Base-by-base conservation (phyloP, 441 rosid species). In the Pelargonium australe region DNA sequence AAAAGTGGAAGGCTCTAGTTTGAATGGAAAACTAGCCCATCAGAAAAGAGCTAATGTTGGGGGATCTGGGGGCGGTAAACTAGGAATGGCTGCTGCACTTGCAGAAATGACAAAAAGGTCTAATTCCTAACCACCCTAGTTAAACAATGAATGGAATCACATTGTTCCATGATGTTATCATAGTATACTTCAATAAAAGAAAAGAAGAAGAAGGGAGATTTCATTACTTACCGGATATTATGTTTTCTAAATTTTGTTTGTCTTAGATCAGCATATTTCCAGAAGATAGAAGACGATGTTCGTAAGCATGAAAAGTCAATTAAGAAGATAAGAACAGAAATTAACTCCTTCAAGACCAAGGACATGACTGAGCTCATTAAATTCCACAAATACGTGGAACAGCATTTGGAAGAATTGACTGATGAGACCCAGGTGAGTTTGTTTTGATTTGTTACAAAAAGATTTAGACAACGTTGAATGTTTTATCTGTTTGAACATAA, bases 1-100 rank as follows among this genome's bases (percentile, higher is more conserved):
- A 12, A 91, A 89, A 70, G 76, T 91, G 31, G 90, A 93, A 84
- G 97, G 96, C 34, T 73, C 65, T 63, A 79, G 80, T 71, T 73
- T 72, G 20, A 74, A 73, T 20, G 65, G 68, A 1, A 72, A 66
- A n/a, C 14, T 4, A 25, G 66, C 53, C 5, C 65, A 14, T 1
- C 62, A 63, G 12, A 72, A 40, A 62, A 58, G 34, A 47, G 62
- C 11, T 5, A 61, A 14, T 17, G 8, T 58, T 0, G 40, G 75
- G 28, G 70, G 60, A 37, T 43, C 75, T 57, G 13, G 16, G 1
- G 70, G 66, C 0, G 51, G 61, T 14, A 66, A 66, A 6, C 71
- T 66, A 13, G 71, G 53, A 67, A 66, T 67, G 75, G 63, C 70
- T 1, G 75, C 66, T 57, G 70, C 70, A 13, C 12, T 72, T 5